Evolutionary conservation across 2,329 filamentous ascomycete species (phyloP), one percentile per base, ranked within the genome.

Genomic region (Fusarium burgessii): DNA sequence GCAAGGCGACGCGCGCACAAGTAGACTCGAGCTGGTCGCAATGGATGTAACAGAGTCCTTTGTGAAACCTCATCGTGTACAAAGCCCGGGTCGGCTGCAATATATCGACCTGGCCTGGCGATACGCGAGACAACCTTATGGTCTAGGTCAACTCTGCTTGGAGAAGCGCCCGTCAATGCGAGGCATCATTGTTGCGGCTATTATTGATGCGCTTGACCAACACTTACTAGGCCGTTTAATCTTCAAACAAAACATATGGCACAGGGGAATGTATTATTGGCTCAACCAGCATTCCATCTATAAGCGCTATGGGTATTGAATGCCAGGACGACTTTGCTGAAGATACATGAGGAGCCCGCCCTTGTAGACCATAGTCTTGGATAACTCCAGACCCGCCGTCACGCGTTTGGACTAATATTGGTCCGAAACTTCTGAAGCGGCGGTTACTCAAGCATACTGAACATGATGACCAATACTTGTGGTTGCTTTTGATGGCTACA

Each of bases 131-230:
- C 51, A 46, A 40, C 6, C 33, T 40, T 36, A 23, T 32, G 56
- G 52, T 20, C 49, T 46, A 27, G 23, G 27, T 23, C 40, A 61
- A 56, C 27, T 54, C 58, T 49, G 38, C 29, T 56, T 45, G 42
- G 55, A 66, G 65, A 66, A 70, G 69, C 69, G 69, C 69, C 69
- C 69, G 69, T 72, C 61, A 72, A 72, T 72, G 68, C 69, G 49
- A 72, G 69, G 56, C 65, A 72, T 71, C 23, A 40, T 42, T 57
- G 35, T 59, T 52, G 57, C 65, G 66, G 43, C 49, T 46, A 33
- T 54, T 54, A n/a, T 52, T 43, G 17, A 52, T 38, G 40, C 43
- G n/a, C 47, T 58, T 36, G 32, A 47, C 41, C 45, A 66, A 51
- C 56, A 46, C 35, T 29, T 42, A 46, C 38, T 62, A 23, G 10